Conservation (phyloP, 202 grass and related monocot species). For the Cymbopogon flexuosus region DNA sequence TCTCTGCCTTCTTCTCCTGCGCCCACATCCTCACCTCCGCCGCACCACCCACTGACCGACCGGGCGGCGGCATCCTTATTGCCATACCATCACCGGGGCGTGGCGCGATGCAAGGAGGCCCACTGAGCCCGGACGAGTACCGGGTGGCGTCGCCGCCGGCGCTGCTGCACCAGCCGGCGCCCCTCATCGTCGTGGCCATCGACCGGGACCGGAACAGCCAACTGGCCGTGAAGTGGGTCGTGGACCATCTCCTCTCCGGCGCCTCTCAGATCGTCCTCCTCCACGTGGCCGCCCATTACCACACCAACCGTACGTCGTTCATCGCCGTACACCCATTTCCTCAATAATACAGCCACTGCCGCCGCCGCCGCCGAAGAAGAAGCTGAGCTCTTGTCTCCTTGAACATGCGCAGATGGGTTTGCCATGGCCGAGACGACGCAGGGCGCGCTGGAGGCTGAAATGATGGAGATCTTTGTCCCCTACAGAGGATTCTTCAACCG, state of each 20-base stretch:
- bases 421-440: constrained; percentile 43
- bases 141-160: constrained; percentile 15
- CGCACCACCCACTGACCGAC: constrained; percentile 1
- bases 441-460: constrained; percentile 57
- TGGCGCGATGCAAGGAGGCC: constrained; percentile 22
- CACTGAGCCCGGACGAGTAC: constrained; percentile 28
- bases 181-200: constrained; percentile 50
- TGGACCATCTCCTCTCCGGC: constrained; percentile 60
- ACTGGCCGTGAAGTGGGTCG: constrained; percentile 72
- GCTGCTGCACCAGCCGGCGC: constrained; percentile 10
- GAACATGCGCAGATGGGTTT: constrained; percentile 48
- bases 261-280: constrained; percentile 52
- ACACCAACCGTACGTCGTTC: constrained; percentile 52
- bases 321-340: not conserved
- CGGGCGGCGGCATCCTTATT: not conserved
- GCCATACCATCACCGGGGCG: not conserved
- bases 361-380: too few relatives aligned
- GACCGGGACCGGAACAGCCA: constrained; percentile 69
- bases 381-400: not conserved
- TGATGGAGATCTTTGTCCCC: constrained; percentile 62
- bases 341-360: too few relatives aligned
- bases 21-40: not conserved
- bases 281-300: constrained; percentile 51
- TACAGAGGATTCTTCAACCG: constrained; percentile 60
- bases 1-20: constrained; percentile 37